Conservation (phyloP, 352 stramenopile species). For the Globisporangium splendens region DNA sequence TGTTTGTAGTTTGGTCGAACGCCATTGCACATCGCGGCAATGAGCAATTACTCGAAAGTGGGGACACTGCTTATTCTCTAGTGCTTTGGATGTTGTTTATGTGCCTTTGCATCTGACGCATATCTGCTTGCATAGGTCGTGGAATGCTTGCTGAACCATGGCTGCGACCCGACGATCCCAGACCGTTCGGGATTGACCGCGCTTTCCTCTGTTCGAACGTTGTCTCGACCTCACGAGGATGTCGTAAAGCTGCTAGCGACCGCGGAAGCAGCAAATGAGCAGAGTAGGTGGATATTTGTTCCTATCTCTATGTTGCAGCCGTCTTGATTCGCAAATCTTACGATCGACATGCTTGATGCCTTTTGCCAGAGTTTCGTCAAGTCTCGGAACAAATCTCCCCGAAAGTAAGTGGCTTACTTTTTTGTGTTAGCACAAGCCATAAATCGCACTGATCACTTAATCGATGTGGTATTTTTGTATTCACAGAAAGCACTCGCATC, state of each 20-base stretch:
- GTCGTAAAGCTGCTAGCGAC: constrained; percentile 54
- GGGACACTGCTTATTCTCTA: not conserved
- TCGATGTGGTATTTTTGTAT: not conserved
- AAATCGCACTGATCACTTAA: not conserved
- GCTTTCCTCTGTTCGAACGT: constrained; percentile 61
- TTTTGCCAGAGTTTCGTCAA: constrained; percentile 2
- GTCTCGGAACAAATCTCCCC: constrained; percentile 1
- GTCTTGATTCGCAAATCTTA: not conserved
- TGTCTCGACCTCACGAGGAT: constrained; percentile 58
- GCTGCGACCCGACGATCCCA: constrained; percentile 37
- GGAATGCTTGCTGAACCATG: constrained; percentile 42
- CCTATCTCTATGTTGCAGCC: not conserved
- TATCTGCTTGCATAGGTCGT: constrained; percentile 26
- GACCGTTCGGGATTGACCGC: constrained; percentile 65
- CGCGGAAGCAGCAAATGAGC: constrained; percentile 34
- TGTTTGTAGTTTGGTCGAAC: constrained; percentile 59
- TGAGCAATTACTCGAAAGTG: constrained; percentile 61
- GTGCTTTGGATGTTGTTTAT: not conserved
- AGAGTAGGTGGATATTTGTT: constrained; percentile 5
- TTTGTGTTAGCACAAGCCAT: too few relatives aligned
- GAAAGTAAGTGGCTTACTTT: not conserved
- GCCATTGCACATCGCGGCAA: constrained; percentile 64
- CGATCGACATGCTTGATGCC: not conserved
- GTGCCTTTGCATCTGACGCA: not conserved
- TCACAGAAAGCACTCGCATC: constrained; percentile 44